Base-by-base conservation (phyloP, 2,329 filamentous ascomycete genomes). In the Phialemoniopsis sp. region DNA sequence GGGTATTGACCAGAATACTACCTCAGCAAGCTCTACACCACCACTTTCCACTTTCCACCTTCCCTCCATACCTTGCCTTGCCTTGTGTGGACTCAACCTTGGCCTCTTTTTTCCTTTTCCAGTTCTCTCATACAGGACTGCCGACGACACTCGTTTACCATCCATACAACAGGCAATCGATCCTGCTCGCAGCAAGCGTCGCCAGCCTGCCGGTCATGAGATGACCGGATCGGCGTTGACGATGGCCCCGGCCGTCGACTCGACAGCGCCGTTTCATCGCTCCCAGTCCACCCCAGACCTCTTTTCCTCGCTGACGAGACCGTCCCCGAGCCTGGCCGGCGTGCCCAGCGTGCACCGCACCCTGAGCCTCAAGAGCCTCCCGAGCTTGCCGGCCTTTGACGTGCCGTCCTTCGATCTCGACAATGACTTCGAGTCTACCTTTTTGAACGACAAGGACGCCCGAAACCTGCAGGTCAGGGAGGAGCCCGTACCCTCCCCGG, bases 401-500 rank as follows among this genome's bases (percentile, higher is more conserved):
- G 58, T 80, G 28, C 69, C 73, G 29, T 69, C 70, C 1, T 72
- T 80, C 55, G 69, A 76, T 45, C 63, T 72, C 49, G 66, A 66
- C 46, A 60, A 67, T 46, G 60, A 71, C 32, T 62, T 78, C 51
- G 67, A 74, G 48, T 66, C 67, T 5, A 66, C 63, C 14, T 55
- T 75, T 19, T 52, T 70, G 46, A 56, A 60, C 43, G 50, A 46
- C 49, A 56, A 55, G 34, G 34, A 36, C 12, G 18, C 51, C 9
- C 21, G 10, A 10, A 26, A 26, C 21, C 21, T 26, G 21, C 21
- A 34, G 12, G 14, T 34, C 46, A 57, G 44, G 52, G 50, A 39
- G 7, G 29, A 34, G 34, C 38, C 43, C 30, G 40, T 37, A 13
- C 34, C 34, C n/a, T 28, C 40, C 9, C 40, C 40, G 37, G 37